A percentile compares a stretch with the other conserved stretches of the same genome.
Conservation (phyloP, 176 grass and related monocot genomes). For the Poa annua region DNA sequence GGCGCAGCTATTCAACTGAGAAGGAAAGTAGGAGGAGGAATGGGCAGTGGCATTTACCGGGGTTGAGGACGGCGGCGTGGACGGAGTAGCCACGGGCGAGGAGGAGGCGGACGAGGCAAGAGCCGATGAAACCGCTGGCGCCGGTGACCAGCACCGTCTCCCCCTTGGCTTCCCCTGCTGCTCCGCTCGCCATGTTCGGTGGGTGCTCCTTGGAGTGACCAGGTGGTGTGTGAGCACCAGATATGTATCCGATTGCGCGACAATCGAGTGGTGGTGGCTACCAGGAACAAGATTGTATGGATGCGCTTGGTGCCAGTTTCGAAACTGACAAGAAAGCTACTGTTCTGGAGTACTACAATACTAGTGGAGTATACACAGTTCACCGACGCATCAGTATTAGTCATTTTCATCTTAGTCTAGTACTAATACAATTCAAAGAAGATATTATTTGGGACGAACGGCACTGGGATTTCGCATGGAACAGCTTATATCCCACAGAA, state of each 20-base stretch:
- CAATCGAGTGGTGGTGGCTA: conserved; percentile 6
- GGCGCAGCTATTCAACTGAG: not conserved
- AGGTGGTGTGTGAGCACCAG: not conserved
- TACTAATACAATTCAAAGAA: not conserved
- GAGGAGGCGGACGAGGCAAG: conserved; percentile 64
- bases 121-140: conserved; percentile 93
- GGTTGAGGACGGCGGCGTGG: conserved; percentile 78
- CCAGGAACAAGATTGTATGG: not conserved
- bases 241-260: not conserved
- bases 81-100: conserved; percentile 73
- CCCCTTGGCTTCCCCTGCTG: not conserved
- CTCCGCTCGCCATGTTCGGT: conserved; percentile 16
- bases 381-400: not conserved
- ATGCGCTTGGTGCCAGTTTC: not conserved
- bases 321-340: not conserved
- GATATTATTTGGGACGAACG: not conserved
- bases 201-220: not conserved
- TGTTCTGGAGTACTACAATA: not conserved
- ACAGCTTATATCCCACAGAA: not conserved
- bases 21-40: not conserved
- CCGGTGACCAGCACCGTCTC: conserved; percentile 75
- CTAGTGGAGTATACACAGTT: not conserved
- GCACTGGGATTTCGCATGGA: not conserved
- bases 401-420: not conserved
- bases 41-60: conserved; percentile 39